Percentiles rank a stretch among this genome's conserved stretches.
Conservation (phyloP, 2,329 filamentous ascomycete species). For the Xylariaceae sp. region DNA sequence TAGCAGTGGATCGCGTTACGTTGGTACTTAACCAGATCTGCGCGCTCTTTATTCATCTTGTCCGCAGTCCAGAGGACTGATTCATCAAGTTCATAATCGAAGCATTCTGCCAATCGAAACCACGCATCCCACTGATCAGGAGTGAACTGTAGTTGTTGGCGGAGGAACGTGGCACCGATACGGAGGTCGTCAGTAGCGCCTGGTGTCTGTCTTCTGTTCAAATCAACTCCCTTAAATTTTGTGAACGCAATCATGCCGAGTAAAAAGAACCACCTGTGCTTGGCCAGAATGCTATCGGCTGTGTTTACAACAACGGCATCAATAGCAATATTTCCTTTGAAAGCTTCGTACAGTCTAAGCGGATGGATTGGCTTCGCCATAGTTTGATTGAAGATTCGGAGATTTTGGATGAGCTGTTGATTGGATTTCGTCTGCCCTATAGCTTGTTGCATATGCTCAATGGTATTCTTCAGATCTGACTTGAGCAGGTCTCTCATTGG, state of each 20-base stretch:
- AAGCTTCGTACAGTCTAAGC: constrained; percentile 76
- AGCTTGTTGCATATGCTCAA: constrained; percentile 90
- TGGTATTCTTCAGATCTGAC: constrained; percentile 85
- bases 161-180: constrained; percentile 78
- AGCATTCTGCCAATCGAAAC: constrained; percentile 86
- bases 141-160: constrained; percentile 82
- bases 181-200: constrained; percentile 84
- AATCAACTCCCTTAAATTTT: constrained; percentile 75
- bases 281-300: constrained; percentile 73
- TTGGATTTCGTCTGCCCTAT: constrained; percentile 81
- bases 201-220: constrained; percentile 76
- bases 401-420: constrained; percentile 83
- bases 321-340: constrained; percentile 77
- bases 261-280: constrained; percentile 90
- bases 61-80: constrained; percentile 87
- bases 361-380: constrained; percentile 86
- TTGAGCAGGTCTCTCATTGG: constrained; percentile 91
- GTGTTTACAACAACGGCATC: constrained; percentile 73
- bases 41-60: constrained; percentile 84
- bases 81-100: constrained; percentile 87
- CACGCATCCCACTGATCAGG: constrained; percentile 86
- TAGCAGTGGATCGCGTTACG: constrained; percentile 84
- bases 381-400: constrained; percentile 80
- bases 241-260: constrained; percentile 87
- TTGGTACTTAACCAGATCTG: constrained; percentile 76